phyloP scores from a whole-genome alignment of 129 eudicot species.

The Chrysanthemum makinoi region DNA sequence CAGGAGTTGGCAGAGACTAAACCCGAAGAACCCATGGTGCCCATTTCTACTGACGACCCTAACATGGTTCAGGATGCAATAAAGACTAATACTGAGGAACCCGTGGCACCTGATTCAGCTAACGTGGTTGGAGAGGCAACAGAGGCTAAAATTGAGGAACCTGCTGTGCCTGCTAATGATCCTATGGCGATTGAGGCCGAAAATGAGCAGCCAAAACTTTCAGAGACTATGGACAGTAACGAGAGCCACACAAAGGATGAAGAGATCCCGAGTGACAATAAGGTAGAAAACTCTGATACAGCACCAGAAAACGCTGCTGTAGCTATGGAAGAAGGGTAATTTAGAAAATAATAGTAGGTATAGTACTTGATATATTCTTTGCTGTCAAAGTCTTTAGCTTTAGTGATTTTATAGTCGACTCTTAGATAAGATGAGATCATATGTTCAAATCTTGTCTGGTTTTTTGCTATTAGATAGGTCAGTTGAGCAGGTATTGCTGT shows the following conservation, averaged over 20 bases:
- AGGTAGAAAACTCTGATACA: slow-evolving; percentile 10
- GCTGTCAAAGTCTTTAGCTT: slow-evolving; percentile 10
- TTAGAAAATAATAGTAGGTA: background rate
- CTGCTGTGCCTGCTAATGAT: background rate
- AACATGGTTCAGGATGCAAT: background rate
- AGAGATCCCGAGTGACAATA: slow-evolving; percentile 18
- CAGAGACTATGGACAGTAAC: slow-evolving; percentile 14
- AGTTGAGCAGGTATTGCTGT: background rate
- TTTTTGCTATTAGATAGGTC: background rate
- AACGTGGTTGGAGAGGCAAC: slow-evolving; percentile 8
- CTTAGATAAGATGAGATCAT: background rate
- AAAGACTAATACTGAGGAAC: slow-evolving; percentile 5
- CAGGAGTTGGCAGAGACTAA: slow-evolving; percentile 13
- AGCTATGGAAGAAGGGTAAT: slow-evolving; percentile 33
- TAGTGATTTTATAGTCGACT: slow-evolving; percentile 10
- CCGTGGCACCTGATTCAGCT: slow-evolving; percentile 18
- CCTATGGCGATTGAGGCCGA: slow-evolving; percentile 3
- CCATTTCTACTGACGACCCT: background rate
- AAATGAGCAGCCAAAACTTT: slow-evolving; percentile 27
- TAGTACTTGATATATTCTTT: slow-evolving; percentile 9
- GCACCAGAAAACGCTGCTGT: slow-evolving; percentile 23
- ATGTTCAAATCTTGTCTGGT: background rate
- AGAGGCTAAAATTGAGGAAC: slow-evolving; percentile 8
- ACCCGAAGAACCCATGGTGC: background rate
- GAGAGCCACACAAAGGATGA: slow-evolving; percentile 27